Evolutionary conservation across 306 rosid genomes (phyloP).

Genomic region (Cucurbita ficifolia): DNA sequence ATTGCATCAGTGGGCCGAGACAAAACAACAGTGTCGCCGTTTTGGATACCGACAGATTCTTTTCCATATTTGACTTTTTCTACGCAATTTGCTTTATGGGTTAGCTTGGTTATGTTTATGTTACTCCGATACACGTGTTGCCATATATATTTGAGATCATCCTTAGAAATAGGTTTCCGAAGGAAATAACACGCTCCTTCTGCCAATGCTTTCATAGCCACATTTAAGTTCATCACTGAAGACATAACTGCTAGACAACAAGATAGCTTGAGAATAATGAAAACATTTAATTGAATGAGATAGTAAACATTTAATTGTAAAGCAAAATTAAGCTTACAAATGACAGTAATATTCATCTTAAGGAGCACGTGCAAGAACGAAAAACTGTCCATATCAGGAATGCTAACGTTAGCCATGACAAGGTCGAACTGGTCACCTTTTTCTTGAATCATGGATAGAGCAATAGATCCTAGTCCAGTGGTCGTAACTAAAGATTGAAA

Average conservation of each 20-base stretch:
- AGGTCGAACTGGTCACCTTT: slow-evolving; percentile 16
- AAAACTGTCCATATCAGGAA: slow-evolving; percentile 19
- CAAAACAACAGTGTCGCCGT: not conserved
- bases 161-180: slow-evolving; percentile 25
- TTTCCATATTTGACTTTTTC: not conserved
- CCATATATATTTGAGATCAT: slow-evolving; percentile 32
- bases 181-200: slow-evolving; percentile 25
- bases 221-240: not conserved
- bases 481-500: slow-evolving; percentile 26
- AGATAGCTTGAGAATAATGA: not conserved
- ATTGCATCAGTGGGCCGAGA: not conserved
- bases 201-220: slow-evolving; percentile 11
- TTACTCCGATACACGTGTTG: slow-evolving; percentile 15
- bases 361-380: slow-evolving; percentile 8
- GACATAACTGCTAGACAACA: slow-evolving; percentile 20
- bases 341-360: slow-evolving; percentile 18
- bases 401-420: slow-evolving; percentile 25
- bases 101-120: not conserved
- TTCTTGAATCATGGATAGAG: slow-evolving; percentile 27
- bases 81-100: not conserved
- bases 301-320: too few relatives aligned
- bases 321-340: slow-evolving; percentile 19
- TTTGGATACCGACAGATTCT: not conserved
- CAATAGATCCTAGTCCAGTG: slow-evolving; percentile 15
- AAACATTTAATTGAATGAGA: not conserved